Evolutionary conservation across 306 rosid genomes (phyloP).

Genomic region (Vigna mungo): DNA sequence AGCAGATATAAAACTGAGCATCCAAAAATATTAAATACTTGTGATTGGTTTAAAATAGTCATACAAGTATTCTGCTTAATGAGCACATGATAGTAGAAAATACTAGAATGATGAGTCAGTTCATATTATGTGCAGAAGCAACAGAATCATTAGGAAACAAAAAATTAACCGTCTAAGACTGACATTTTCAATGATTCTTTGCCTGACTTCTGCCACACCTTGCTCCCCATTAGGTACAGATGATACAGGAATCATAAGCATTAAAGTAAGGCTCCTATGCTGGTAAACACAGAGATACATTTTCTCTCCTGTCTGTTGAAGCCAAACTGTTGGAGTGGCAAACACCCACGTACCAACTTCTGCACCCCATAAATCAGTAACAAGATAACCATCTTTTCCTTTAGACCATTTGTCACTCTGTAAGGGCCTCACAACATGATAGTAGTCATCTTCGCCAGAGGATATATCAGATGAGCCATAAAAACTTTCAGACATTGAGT

Average conservation of each 20-base stretch:
- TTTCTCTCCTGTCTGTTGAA: slow-evolving; percentile 73
- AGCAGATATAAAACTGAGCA: background rate
- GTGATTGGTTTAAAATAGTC: background rate
- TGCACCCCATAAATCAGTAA: slow-evolving; percentile 93
- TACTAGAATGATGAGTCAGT: slow-evolving; percentile 18
- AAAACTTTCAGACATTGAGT: slow-evolving; percentile 61
- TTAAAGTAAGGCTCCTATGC: slow-evolving; percentile 82
- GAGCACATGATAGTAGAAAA: background rate
- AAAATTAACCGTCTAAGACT: slow-evolving; percentile 47
- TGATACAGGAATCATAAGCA: slow-evolving; percentile 81
- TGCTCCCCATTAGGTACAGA: slow-evolving; percentile 81
- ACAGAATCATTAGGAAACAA: slow-evolving; percentile 24
- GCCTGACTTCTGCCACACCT: slow-evolving; percentile 74
- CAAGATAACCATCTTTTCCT: slow-evolving; percentile 92
- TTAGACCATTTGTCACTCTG: slow-evolving; percentile 86
- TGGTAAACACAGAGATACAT: slow-evolving; percentile 91
- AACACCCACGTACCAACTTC: slow-evolving; percentile 65
- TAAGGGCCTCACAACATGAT: slow-evolving; percentile 76
- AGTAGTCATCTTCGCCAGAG: slow-evolving; percentile 53
- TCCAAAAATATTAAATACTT: background rate
- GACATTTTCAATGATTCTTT: slow-evolving; percentile 86
- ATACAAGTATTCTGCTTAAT: background rate
- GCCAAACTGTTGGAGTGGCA: slow-evolving; percentile 82
- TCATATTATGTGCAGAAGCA: slow-evolving; percentile 16
- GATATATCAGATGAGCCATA: slow-evolving; percentile 57